Conservation (phyloP, 306 rosid genomes). For the Chamaecrista fasciculata region DNA sequence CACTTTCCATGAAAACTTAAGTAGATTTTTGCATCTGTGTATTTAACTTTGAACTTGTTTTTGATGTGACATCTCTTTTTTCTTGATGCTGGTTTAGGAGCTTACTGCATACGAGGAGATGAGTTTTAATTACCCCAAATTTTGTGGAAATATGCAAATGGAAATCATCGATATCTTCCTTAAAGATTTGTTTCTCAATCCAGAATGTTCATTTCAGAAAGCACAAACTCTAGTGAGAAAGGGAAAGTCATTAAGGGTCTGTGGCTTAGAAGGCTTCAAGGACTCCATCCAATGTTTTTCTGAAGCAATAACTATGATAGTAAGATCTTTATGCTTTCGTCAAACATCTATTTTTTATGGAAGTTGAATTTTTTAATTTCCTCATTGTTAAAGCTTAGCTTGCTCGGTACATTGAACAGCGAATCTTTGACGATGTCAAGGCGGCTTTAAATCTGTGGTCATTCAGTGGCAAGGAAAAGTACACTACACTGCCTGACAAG, state of each 20-base stretch:
- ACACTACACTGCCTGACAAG: slow-evolving; percentile 45
- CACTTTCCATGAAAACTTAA: slow-evolving; percentile 25
- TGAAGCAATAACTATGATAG: slow-evolving; percentile 67
- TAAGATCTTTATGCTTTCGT: slow-evolving; percentile 35
- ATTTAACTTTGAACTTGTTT: slow-evolving; percentile 26
- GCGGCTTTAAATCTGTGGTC: slow-evolving; percentile 70
- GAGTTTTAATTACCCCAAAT: slow-evolving; percentile 51
- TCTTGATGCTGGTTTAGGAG: slow-evolving; percentile 46
- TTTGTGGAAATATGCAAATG: slow-evolving; percentile 75
- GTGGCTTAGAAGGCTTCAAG: slow-evolving; percentile 44
- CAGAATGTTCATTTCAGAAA: slow-evolving; percentile 54
- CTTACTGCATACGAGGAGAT: slow-evolving; percentile 75
- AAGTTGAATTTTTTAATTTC: slow-evolving; percentile 12
- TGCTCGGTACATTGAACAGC: too few species aligned
- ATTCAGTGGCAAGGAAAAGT: slow-evolving; percentile 44
- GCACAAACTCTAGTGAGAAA: slow-evolving; percentile 65
- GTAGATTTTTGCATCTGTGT: slow-evolving; percentile 1
- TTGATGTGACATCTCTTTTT: slow-evolving; percentile 4
- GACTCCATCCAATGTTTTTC: slow-evolving; percentile 75
- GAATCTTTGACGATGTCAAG: slow-evolving; percentile 64
- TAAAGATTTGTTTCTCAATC: slow-evolving; percentile 54
- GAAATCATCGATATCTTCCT: slow-evolving; percentile 57
- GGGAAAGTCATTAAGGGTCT: slow-evolving; percentile 60
- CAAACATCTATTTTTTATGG: neutral
- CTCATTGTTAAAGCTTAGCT: too few species aligned